Base-by-base conservation (phyloP, 2,329 filamentous ascomycete genomes). In the Hirsutella rhossiliensis region DNA sequence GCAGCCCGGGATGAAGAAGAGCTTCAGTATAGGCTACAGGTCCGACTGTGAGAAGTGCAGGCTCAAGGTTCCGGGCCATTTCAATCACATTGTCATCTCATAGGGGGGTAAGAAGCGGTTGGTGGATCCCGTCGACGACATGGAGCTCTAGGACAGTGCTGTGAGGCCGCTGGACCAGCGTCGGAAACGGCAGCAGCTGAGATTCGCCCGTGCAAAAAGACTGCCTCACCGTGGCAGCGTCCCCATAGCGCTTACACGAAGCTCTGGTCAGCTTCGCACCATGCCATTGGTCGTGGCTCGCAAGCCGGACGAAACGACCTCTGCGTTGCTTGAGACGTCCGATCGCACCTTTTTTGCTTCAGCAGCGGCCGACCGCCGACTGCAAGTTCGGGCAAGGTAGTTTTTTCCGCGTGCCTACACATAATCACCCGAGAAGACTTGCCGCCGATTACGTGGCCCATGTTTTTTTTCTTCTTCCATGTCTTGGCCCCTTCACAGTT, bases 31-130 rank as follows among this genome's bases (percentile, higher is more conserved):
- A 76, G 84, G 84, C 42, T 88, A 82, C 64, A 71, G 84, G 49
- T 73, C 80, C 12, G 84, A 87, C 60, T 89, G 84, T 58, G 83
- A 87, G 48, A 87, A 87, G 62, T 89, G 84, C 62, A 74, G 73
- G 38, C 71, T 76, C 57, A 84, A 80, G 57, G 81, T 87, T 8
- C 84, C 84, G 0, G 84, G 84, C 1, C 84, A 89, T 58, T 88
- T 87, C 57, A 87, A 84, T 56, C 84, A 89, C 62, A 86, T 88
- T 47, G 78, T 87, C 50, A 72, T 80, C 54, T 77, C 75, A 40
- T 79, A 77, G 68, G 50, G 54, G 23, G 55, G 57, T 19, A 44
- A 48, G 42, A 55, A 48, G 23, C 51, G 47, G 45, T 44, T 63
- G 31, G 43, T 57, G 29, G 56, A 61, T 40, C 52, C 52, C n/a